Evolutionary conservation across 108 stramenopile species (phyloP), one percentile per base, ranked within the genome.

Genomic region (Skeletonema tropicum): DNA sequence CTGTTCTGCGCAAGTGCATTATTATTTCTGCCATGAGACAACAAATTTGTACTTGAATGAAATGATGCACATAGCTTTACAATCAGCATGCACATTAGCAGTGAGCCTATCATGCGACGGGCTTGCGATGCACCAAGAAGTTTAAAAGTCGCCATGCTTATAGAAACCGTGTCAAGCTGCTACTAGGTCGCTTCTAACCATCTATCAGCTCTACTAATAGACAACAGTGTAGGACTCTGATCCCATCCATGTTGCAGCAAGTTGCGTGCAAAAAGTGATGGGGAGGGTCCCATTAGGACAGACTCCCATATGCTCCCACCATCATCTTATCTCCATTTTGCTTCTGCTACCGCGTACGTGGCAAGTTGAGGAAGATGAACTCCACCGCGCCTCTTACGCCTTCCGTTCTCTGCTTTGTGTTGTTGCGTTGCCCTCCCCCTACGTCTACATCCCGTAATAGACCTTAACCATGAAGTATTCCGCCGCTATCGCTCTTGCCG

Each of bases 381-480:
- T 55, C 52, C 52, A 55, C 21, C 52, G 8, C 52, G 52, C 52
- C 52, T 55, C 23, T 55, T 14, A 1, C 26, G 26, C 26, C 48
- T 49, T 6, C 7, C 19, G 48, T 49, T 0, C 2, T 41, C 2
- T 41, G 39, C 39, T 13, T 41, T 41, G 39, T 14, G n/a, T n/a
- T n/a, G n/a, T n/a, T n/a, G n/a, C n/a, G n/a, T 49, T 41, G 39
- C 10, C 10, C 13, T 29, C 33, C 33, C 33, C 33, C 4, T 35
- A 35, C 33, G 7, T 4, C 38, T 45, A 15, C 60, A 13, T 7
- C 36, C 19, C n/a, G 10, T 6, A 68, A 26, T 38, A 63, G 19
- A 29, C 33, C 57, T 15, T 66, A 52, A 81, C 64, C 70, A 89
- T 92, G 87, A 92, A 92, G 88, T 35, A 88, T 66, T 81, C 91